phyloP scores from a whole-genome alignment of 148 eudicot genomes.

The Silene conica region DNA sequence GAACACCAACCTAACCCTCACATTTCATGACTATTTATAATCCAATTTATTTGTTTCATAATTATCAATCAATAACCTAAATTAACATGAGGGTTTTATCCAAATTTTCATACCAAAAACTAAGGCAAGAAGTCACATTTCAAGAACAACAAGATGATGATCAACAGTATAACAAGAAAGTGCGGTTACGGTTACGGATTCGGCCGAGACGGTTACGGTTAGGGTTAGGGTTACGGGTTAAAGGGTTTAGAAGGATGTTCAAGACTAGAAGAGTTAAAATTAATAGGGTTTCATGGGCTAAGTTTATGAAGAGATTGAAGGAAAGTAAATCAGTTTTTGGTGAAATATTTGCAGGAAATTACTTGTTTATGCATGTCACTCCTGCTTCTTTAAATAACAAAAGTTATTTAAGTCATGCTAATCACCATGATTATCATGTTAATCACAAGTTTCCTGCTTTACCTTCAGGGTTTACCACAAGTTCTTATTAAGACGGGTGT shows the following conservation, averaged over 20 bases:
- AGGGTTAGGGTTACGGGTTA: conserved; percentile 35
- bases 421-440: neutral
- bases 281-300: conserved; percentile 38
- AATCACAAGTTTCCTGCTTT: conserved; percentile 6
- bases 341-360: conserved; percentile 77
- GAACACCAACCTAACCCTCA: conserved; percentile 19
- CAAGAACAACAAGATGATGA: conserved; percentile 34
- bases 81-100: conserved; percentile 26
- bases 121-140: conserved; percentile 37
- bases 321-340: conserved; percentile 73
- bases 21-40: neutral
- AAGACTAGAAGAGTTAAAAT: conserved; percentile 36
- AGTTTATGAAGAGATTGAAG: conserved; percentile 54
- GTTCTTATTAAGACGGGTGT: too few species aligned
- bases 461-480: neutral
- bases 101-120: conserved; percentile 52
- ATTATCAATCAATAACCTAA: neutral
- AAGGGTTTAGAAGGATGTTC: conserved; percentile 45
- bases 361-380: conserved; percentile 71
- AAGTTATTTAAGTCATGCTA: neutral
- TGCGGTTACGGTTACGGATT: too few species aligned
- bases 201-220: conserved; percentile 38
- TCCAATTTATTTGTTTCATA: neutral
- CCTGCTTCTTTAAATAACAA: conserved; percentile 43
- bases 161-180: neutral